Percentiles rank a stretch among this genome's conserved stretches.
Evolutionary conservation across 441 rosid genomes (phyloP).

Genomic region (Adansonia madagascariensis): DNA sequence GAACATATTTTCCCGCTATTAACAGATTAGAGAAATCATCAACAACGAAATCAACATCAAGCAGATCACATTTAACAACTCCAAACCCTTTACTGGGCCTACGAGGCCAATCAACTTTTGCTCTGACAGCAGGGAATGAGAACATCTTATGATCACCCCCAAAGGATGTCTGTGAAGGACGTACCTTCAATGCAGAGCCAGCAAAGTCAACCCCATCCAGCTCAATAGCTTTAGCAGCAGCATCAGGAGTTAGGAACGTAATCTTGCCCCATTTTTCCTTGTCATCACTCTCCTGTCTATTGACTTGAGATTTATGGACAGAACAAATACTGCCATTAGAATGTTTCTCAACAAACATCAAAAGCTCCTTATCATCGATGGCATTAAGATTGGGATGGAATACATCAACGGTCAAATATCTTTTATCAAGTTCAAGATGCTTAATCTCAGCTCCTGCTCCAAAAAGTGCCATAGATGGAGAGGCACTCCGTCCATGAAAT

Average conservation of each 20-base stretch:
- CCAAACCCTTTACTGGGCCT: slow-evolving; percentile 54
- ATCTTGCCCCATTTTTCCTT: slow-evolving; percentile 69
- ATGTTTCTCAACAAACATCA: slow-evolving; percentile 63
- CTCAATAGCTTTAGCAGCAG: slow-evolving; percentile 60
- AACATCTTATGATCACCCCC: slow-evolving; percentile 49
- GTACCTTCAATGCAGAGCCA: slow-evolving; percentile 55
- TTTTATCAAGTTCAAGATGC: slow-evolving; percentile 83
- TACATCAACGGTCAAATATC: slow-evolving; percentile 71
- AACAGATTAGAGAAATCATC: slow-evolving; percentile 40
- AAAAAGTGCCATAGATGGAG: slow-evolving; percentile 67
- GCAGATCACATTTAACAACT: slow-evolving; percentile 41
- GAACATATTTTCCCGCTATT: slow-evolving; percentile 44
- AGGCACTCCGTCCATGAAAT: slow-evolving; percentile 56
- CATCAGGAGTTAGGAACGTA: slow-evolving; percentile 65
- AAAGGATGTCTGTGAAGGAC: slow-evolving; percentile 50
- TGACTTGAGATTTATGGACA: slow-evolving; percentile 47
- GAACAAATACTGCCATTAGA: slow-evolving; percentile 62
- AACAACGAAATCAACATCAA: slow-evolving; percentile 43
- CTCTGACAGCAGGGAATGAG: slow-evolving; percentile 64
- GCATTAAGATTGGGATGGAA: slow-evolving; percentile 47
- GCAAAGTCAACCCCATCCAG: slow-evolving; percentile 52
- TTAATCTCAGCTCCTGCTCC: slow-evolving; percentile 93
- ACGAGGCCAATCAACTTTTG: slow-evolving; percentile 66
- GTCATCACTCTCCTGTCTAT: slow-evolving; percentile 48
- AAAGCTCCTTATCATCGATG: slow-evolving; percentile 69